Conservation (phyloP, 495 filamentous ascomycete genomes). For the Trichoderma gamsii region DNA sequence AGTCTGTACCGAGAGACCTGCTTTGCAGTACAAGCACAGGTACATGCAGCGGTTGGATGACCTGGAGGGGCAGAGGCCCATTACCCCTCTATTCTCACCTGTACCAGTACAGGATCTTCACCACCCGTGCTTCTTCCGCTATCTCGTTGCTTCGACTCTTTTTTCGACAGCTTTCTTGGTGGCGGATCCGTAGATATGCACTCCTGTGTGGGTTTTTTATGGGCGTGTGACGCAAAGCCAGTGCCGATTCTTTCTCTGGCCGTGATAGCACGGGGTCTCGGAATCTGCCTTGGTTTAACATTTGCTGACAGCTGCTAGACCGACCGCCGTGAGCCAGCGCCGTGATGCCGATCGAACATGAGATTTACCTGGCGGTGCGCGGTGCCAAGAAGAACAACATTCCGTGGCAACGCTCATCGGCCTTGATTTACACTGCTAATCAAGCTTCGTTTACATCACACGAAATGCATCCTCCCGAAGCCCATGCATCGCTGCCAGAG, state of each 20-base stretch:
- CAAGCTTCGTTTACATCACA: neutral
- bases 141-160: neutral
- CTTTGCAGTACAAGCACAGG: neutral
- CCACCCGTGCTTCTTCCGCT: neutral
- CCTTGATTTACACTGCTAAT: neutral
- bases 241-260: slow-evolving; percentile 1
- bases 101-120: neutral
- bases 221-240: neutral
- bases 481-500: neutral
- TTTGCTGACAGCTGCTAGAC: neutral
- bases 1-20: neutral
- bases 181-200: neutral
- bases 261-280: neutral
- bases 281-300: neutral
- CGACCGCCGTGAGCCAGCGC: neutral
- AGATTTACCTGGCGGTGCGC: neutral
- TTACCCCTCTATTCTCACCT: neutral
- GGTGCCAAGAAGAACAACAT: neutral
- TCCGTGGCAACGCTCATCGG: neutral
- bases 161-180: neutral
- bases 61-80: neutral
- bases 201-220: neutral
- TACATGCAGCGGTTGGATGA: neutral
- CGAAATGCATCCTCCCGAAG: neutral
- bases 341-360: slow-evolving; percentile 1